A percentile compares a stretch with the other conserved stretches of the same genome.
phyloP scores from a whole-genome alignment of 495 filamentous ascomycete species.

The Aspergillus nanangensis region DNA sequence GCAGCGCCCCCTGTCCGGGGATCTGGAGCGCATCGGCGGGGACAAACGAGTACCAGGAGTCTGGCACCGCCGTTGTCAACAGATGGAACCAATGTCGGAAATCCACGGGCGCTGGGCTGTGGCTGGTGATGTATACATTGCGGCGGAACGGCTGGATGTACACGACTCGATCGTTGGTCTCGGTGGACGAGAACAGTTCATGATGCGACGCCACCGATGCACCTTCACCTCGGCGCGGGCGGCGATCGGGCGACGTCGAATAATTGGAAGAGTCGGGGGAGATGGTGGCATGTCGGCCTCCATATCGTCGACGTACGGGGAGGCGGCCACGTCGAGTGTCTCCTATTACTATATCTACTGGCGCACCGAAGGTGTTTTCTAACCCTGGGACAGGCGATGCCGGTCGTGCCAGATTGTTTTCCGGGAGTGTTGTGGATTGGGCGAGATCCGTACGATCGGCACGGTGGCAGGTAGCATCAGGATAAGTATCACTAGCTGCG shows the following conservation, averaged over 20 bases:
- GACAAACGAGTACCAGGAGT: constrained; percentile 1
- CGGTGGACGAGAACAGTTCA: neutral
- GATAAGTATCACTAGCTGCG: neutral
- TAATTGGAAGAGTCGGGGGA: neutral
- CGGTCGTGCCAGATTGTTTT: neutral
- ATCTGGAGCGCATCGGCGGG: neutral
- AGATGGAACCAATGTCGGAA: constrained; percentile 4
- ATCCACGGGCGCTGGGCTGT: neutral
- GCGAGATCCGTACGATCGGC: neutral
- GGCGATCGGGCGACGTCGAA: neutral
- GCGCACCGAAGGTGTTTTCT: neutral
- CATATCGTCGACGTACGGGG: too few species aligned
- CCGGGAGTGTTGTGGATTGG: neutral
- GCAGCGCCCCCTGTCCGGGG: neutral
- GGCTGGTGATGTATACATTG: neutral
- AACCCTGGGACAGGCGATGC: neutral
- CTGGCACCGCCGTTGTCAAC: neutral
- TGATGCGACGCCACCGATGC: neutral
- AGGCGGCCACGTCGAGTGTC: neutral
- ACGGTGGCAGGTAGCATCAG: neutral
- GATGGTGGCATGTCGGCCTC: too few species aligned
- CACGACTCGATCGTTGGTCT: neutral
- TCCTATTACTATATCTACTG: too few species aligned
- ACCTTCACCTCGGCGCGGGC: too few species aligned
- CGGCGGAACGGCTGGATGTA: neutral